These are phyloP conservation scores for Canavalia ensiformis DNA, from an alignment of 306 rosid genomes.

Conservation along the genomic window DNA sequence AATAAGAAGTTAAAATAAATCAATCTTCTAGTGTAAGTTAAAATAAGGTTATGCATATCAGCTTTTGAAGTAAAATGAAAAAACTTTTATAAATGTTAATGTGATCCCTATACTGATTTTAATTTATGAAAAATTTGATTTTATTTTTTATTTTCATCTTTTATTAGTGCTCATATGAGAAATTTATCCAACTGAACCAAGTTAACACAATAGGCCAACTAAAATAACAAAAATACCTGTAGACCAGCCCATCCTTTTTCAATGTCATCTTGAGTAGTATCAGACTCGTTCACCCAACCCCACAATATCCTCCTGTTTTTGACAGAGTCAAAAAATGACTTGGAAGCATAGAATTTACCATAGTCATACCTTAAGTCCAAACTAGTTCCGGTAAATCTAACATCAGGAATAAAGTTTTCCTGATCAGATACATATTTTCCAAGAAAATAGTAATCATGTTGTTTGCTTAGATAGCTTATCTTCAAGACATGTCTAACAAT, in stretches of 20 bases:
- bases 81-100: too few relatives aligned
- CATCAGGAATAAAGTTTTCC: slow-evolving; percentile 55
- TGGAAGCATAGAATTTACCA: slow-evolving; percentile 58
- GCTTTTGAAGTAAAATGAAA: too few relatives aligned
- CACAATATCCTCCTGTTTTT: slow-evolving; percentile 62
- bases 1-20: too few relatives aligned
- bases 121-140: too few relatives aligned
- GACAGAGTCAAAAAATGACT: slow-evolving; percentile 56
- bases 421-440: slow-evolving; percentile 55
- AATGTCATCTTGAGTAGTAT: slow-evolving; percentile 38
- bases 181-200: too few relatives aligned
- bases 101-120: too few relatives aligned
- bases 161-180: too few relatives aligned
- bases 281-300: slow-evolving; percentile 51
- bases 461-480: slow-evolving; percentile 44
- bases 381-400: slow-evolving; percentile 46
- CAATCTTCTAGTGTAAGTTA: too few relatives aligned
- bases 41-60: too few relatives aligned
- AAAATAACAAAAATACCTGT: slow-evolving; percentile 53
- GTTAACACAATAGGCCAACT: background rate
- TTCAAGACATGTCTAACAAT: slow-evolving; percentile 58
- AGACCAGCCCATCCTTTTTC: slow-evolving; percentile 72
- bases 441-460: slow-evolving; percentile 55
- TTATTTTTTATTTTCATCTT: too few relatives aligned
- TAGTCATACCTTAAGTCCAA: slow-evolving; percentile 48